Evolutionary conservation across 2,329 filamentous ascomycete genomes (phyloP), one percentile per base, ranked within the genome.

Genomic region (Ilyonectria destructans): DNA sequence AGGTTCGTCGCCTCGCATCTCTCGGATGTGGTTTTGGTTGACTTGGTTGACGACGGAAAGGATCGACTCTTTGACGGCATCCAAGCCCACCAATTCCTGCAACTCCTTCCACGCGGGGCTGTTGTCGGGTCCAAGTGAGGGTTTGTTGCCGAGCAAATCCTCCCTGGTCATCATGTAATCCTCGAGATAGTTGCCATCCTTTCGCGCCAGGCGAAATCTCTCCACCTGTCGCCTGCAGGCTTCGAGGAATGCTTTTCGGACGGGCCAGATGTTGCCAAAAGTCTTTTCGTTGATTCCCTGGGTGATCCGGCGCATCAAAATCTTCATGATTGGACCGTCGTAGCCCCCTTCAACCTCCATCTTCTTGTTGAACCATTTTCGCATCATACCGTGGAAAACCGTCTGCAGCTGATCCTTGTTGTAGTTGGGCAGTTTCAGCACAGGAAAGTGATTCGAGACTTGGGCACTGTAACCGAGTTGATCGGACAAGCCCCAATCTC

Each of bases 121-220:
- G 33, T 81, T 82, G 1, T 82, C 71, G 1, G 92, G 81, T 0
- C 85, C 88, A 4, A 82, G 75, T 0, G 83, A 84, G 0, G 90
- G 91, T 67, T 91, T 88, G 0, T 90, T 91, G 0, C 92, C 92
- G 12, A 94, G 89, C 0, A 94, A 75, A 69, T 95, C 92, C 74
- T 92, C 89, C 71, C 89, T 90, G 0, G 85, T 89, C 66, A 79
- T 75, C 49, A 51, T 71, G 67, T 68, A 77, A 40, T 77, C 75
- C 51, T 77, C 74, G n/a, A 71, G 58, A 35, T 75, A 77, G 10
- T 68, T 62, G 6, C 70, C 68, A 3, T 73, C 70, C 62, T 67
- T 69, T 31, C 74, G 68, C 46, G 89, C 80, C 0, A 75, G 63
- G 12, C 73, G 71, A 19, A 94, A 74, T 1, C 92, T 83, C 17